Evolutionary conservation across 2,329 filamentous ascomycete species (phyloP).

Genomic region (Penicillium concentricum): DNA sequence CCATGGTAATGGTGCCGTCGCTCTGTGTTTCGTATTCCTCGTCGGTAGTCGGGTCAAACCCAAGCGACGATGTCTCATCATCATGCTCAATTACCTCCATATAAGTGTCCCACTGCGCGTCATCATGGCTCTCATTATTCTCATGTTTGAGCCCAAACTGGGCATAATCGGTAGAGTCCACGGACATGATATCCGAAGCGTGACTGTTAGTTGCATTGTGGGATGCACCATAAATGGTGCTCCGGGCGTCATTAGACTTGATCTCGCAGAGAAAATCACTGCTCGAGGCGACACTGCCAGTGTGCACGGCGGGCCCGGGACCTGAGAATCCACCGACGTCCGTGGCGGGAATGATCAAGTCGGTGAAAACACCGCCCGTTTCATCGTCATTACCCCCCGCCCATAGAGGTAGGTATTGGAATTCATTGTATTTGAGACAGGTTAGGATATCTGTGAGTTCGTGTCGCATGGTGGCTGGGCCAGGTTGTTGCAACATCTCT

Average conservation of each 20-base stretch:
- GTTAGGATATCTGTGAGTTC: conserved; percentile 47
- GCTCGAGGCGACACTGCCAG: conserved; percentile 26
- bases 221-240: conserved; percentile 38
- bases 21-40: conserved; percentile 20
- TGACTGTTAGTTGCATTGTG: conserved; percentile 36
- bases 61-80: not conserved
- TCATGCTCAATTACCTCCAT: not conserved
- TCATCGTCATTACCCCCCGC: conserved; percentile 58
- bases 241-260: conserved; percentile 26
- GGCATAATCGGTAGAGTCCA: conserved; percentile 15
- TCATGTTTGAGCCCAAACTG: not conserved
- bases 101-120: not conserved
- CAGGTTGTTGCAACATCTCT: conserved; percentile 17
- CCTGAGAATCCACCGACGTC: conserved; percentile 38
- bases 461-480: conserved; percentile 12
- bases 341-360: conserved; percentile 34
- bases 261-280: conserved; percentile 28
- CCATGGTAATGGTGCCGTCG: conserved; percentile 21
- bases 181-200: conserved; percentile 25
- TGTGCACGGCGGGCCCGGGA: conserved; percentile 36
- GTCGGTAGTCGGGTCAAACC: not conserved
- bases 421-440: conserved; percentile 56
- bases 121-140: not conserved
- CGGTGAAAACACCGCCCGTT: conserved; percentile 50
- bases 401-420: conserved; percentile 65